These are phyloP conservation scores for Quercus mongolica DNA, from an alignment of 306 rosid species.

Conservation along the genomic window DNA sequence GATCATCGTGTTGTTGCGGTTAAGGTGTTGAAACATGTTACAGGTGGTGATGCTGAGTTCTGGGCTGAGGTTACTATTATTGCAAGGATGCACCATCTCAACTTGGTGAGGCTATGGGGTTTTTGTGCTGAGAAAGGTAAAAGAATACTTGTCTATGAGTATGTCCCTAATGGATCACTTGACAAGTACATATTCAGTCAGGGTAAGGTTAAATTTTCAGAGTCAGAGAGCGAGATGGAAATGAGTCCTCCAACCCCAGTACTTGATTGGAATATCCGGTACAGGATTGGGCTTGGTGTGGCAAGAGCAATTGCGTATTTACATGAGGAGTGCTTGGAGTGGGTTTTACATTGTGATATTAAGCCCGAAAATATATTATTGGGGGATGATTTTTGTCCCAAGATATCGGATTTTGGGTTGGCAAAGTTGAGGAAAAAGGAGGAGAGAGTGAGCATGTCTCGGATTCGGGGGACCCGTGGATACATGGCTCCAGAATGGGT, in stretches of 20 bases:
- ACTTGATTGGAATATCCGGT: slow-evolving; percentile 73
- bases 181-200: slow-evolving; percentile 56
- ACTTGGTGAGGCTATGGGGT: slow-evolving; percentile 87
- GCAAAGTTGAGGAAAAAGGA: slow-evolving; percentile 76
- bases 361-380: slow-evolving; percentile 85
- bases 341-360: slow-evolving; percentile 93
- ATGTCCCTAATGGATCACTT: slow-evolving; percentile 70
- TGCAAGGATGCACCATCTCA: slow-evolving; percentile 95
- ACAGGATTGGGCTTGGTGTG: slow-evolving; percentile 74
- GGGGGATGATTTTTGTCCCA: slow-evolving; percentile 82
- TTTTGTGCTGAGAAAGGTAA: slow-evolving; percentile 87
- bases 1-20: slow-evolving; percentile 88
- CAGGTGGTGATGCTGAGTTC: slow-evolving; percentile 79
- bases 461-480: slow-evolving; percentile 82
- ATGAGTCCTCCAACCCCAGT: slow-evolving; percentile 14
- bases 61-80: slow-evolving; percentile 93
- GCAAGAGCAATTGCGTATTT: slow-evolving; percentile 84
- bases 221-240: background rate
- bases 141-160: slow-evolving; percentile 78
- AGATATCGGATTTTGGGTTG: slow-evolving; percentile 85
- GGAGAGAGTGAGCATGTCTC: slow-evolving; percentile 74
- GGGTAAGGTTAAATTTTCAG: background rate
- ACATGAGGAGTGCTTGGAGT: slow-evolving; percentile 90
- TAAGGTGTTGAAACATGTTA: slow-evolving; percentile 65
- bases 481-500: slow-evolving; percentile 96